Conservation (phyloP, 495 filamentous ascomycete genomes). For the Neurospora tetraspora region DNA sequence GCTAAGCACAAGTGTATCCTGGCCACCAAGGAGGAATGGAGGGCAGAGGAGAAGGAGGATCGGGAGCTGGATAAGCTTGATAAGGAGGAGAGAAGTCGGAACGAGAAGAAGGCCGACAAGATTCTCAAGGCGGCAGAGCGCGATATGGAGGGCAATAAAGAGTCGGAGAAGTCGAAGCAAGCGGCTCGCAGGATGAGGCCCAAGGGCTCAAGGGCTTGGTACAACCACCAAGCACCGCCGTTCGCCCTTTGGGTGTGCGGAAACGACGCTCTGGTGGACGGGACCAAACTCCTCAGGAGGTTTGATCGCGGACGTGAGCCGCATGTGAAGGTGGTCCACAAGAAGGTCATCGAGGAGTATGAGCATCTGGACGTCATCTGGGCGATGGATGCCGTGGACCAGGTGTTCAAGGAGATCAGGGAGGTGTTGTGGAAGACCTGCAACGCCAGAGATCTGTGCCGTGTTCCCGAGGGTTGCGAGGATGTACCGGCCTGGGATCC, state of each 20-base stretch:
- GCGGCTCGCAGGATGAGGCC: slow-evolving; percentile 16
- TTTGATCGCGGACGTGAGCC: slow-evolving; percentile 76
- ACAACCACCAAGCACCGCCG: slow-evolving; percentile 66
- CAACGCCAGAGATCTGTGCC: slow-evolving; percentile 44
- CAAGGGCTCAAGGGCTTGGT: slow-evolving; percentile 60
- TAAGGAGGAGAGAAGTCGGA: background rate
- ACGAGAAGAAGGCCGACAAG: slow-evolving; percentile 1
- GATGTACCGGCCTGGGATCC: slow-evolving; percentile 28
- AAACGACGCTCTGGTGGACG: slow-evolving; percentile 76
- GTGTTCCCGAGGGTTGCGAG: slow-evolving; percentile 55
- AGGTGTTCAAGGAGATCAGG: slow-evolving; percentile 72
- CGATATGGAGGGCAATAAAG: slow-evolving; percentile 3
- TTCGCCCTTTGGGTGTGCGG: slow-evolving; percentile 87
- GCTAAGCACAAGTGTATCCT: slow-evolving; percentile 87
- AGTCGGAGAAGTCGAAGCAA: slow-evolving; percentile 4
- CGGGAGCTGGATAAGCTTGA: slow-evolving; percentile 18
- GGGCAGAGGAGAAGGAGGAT: slow-evolving; percentile 55
- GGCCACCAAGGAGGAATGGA: slow-evolving; percentile 58
- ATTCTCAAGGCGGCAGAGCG: slow-evolving; percentile 6
- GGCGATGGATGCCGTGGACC: slow-evolving; percentile 82
- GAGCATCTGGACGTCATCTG: slow-evolving; percentile 95
- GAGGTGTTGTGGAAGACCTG: slow-evolving; percentile 75
- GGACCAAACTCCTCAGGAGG: slow-evolving; percentile 57
- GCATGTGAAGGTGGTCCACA: slow-evolving; percentile 68
- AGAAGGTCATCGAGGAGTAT: slow-evolving; percentile 78